Evolutionary conservation across 371 early-diverging fungal species (phyloP).

Genomic region (Rhizomucor pusillus): DNA sequence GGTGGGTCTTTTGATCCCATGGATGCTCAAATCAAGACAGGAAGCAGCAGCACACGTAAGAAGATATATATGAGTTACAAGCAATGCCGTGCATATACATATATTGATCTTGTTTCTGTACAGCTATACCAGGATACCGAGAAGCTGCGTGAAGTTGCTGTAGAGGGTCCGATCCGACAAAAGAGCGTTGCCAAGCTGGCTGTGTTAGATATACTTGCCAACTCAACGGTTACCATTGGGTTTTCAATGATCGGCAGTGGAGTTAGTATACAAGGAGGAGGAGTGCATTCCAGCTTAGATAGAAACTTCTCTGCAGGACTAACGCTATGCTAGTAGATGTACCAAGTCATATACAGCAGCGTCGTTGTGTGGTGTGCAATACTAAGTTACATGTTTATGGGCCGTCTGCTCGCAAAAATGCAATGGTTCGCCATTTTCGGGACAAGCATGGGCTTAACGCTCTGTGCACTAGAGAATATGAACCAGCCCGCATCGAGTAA

Average conservation of each 20-base stretch:
- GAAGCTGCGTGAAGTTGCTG: slow-evolving; percentile 6
- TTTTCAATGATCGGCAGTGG: slow-evolving; percentile 75
- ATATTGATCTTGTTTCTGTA: too few species aligned
- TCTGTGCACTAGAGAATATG: slow-evolving; percentile 42
- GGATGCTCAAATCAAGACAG: slow-evolving; percentile 11
- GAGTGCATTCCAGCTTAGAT: background rate
- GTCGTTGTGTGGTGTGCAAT: slow-evolving; percentile 78
- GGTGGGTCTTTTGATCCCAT: slow-evolving; percentile 50
- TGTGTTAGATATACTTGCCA: slow-evolving; percentile 65
- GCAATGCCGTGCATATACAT: too few species aligned
- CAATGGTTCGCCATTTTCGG: slow-evolving; percentile 69
- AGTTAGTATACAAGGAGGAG: slow-evolving; percentile 29
- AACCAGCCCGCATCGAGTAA: background rate
- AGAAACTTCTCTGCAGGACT: background rate
- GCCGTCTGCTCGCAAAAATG: slow-evolving; percentile 38
- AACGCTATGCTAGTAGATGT: slow-evolving; percentile 43
- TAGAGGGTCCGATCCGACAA: slow-evolving; percentile 37
- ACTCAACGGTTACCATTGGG: slow-evolving; percentile 66
- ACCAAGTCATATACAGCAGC: slow-evolving; percentile 71
- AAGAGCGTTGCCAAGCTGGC: slow-evolving; percentile 50
- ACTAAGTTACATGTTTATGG: slow-evolving; percentile 57
- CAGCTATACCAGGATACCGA: background rate
- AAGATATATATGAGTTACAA: too few species aligned
- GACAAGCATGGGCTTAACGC: slow-evolving; percentile 56
- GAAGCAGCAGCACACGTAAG: background rate